Base-by-base conservation (phyloP, 306 rosid species). In the Aeschynomene evenia region DNA sequence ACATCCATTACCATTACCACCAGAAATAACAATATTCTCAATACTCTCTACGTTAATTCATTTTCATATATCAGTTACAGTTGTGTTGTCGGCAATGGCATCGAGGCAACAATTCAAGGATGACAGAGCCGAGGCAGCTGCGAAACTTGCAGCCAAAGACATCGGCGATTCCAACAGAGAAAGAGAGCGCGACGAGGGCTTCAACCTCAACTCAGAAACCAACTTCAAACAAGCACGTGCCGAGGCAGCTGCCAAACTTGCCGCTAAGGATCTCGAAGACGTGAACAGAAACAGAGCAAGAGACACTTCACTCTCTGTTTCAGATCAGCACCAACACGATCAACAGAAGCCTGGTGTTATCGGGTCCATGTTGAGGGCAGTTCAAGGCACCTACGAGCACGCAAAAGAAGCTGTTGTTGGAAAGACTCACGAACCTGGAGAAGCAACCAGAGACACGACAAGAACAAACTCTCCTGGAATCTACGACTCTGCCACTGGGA, bases 321-420 rank as follows among this genome's bases (percentile, higher is more conserved):
- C 20, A 13, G 3, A 20, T 23, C 46, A 37, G 13, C 54, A 63
- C 4, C 16, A 50, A 1, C 24, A n/a, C n/a, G n/a, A n/a, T n/a
- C n/a, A 31, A 0, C 34, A 78, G n/a, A 82, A 10, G 37, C 79
- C 96, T 0, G 89, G 90, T 0, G 82, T 89, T 2, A 63, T 89
- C 2, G 88, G 92, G 1, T 85, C 91, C 7, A 78, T 89, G 74
- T 22, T 89, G 6, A 79, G 29, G 64, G 88, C 80, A 0, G 95
- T 84, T 62, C 79, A 77, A 0, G 83, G 67, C 51, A 83, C 83
- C 5, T 51, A 22, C 29, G 87, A 75, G 50, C 84, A 79, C 10
- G 90, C 91, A 0, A 91, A 91, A 42, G 96, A 89, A 39, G 89
- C 86, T 6, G 85, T 88, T 26, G 87, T 86, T 31, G 97, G 93